phyloP scores from a whole-genome alignment of 1,284 basidiomycete species.

The Marasmius tenuissimus region DNA sequence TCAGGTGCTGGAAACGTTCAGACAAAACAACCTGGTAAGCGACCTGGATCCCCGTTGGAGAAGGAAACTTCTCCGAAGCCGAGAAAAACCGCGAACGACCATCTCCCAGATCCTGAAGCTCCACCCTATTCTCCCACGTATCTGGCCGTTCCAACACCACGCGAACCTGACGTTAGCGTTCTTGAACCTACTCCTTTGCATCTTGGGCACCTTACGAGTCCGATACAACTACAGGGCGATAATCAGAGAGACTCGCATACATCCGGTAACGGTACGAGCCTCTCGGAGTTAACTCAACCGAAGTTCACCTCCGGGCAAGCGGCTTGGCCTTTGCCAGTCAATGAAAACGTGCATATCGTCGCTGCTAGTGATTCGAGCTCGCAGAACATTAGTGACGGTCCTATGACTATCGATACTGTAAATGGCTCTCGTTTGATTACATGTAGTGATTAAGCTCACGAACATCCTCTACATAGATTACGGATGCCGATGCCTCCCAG shows the following conservation, averaged over 20 bases:
- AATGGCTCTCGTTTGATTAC: background rate
- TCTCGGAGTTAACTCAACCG: background rate
- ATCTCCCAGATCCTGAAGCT: background rate
- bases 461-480: no score
- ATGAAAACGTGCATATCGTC: background rate
- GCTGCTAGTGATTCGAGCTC: background rate
- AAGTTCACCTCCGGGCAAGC: slow-evolving; percentile 8
- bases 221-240: background rate
- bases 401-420: background rate
- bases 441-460: background rate
- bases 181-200: background rate
- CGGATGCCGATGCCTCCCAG: no score
- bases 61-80: background rate
- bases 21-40: background rate
- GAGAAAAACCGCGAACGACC: no score
- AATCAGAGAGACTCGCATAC: background rate
- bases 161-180: background rate
- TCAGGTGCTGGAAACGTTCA: no score
- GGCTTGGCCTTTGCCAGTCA: slow-evolving; percentile 1
- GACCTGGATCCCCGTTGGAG: slow-evolving; percentile 8
- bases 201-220: background rate
- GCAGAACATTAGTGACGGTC: background rate
- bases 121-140: background rate
- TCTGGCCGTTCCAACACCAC: background rate
- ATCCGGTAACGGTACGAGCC: background rate